These are phyloP conservation scores for Nitzschia sp. DNA, from an alignment of 108 stramenopile species.

Conservation along the genomic window DNA sequence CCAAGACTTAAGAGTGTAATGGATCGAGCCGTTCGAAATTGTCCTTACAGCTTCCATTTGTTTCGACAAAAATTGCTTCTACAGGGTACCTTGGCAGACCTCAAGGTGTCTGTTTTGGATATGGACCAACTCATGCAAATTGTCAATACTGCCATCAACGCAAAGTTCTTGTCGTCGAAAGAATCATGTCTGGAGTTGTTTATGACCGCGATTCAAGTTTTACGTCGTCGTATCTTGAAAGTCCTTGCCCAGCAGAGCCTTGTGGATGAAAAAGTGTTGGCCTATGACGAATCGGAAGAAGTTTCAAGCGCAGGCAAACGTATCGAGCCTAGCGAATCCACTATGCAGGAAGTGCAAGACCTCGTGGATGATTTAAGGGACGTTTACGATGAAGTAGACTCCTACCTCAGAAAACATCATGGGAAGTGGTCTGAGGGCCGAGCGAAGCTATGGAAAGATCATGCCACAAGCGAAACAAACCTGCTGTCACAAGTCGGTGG, in stretches of 20 bases:
- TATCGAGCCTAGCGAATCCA: conserved; percentile 30
- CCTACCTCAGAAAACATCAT: conserved; percentile 53
- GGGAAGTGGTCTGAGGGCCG: conserved; percentile 55
- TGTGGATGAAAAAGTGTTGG: background rate
- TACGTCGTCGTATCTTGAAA: conserved; percentile 42
- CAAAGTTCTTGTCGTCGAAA: conserved; percentile 52
- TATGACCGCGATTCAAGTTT: conserved; percentile 26
- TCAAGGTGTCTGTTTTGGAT: conserved; percentile 53
- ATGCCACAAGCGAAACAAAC: conserved; percentile 54
- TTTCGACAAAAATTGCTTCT: conserved; percentile 48
- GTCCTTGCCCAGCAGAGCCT: conserved; percentile 22
- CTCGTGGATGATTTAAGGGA: conserved; percentile 73
- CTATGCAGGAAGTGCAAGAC: conserved; percentile 66
- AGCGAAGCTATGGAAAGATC: conserved; percentile 51
- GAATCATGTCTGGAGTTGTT: conserved; percentile 35
- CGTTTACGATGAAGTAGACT: conserved; percentile 69
- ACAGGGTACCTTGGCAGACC: conserved; percentile 28
- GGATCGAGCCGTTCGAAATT: conserved; percentile 78
- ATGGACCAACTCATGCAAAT: conserved; percentile 64
- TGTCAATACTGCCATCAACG: conserved; percentile 50
- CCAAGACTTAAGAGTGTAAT: conserved; percentile 44
- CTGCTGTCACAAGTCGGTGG: conserved; percentile 46
- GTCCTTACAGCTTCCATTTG: conserved; percentile 68
- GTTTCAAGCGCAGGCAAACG: conserved; percentile 9
- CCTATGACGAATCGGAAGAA: conserved; percentile 39